phyloP scores from a whole-genome alignment of 2,329 filamentous ascomycete species.

The Colletotrichum lini region DNA sequence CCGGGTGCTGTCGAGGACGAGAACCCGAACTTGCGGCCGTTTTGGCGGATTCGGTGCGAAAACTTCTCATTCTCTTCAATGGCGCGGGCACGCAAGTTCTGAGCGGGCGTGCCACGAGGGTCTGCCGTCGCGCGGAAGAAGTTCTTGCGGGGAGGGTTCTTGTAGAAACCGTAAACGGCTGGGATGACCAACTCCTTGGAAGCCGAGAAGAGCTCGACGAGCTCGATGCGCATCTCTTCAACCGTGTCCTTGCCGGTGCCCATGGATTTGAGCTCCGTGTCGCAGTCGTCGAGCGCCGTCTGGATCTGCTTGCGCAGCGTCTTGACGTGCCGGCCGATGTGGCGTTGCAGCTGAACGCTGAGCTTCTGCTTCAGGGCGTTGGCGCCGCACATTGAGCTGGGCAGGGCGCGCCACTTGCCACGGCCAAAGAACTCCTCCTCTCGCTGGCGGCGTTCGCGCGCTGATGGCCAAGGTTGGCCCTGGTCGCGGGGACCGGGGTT shows the following conservation, averaged over 20 bases:
- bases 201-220: slow-evolving; percentile 66
- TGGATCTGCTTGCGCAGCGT: slow-evolving; percentile 66
- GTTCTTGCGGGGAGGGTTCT: slow-evolving; percentile 66
- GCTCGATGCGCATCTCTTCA: slow-evolving; percentile 68
- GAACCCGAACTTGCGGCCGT: slow-evolving; percentile 65
- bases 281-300: slow-evolving; percentile 63
- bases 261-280: slow-evolving; percentile 64
- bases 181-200: slow-evolving; percentile 69
- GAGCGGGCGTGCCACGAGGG: slow-evolving; percentile 65
- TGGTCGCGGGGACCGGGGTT: slow-evolving; percentile 62
- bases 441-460: slow-evolving; percentile 57
- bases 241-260: slow-evolving; percentile 66
- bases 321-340: slow-evolving; percentile 67
- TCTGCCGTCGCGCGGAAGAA: slow-evolving; percentile 66
- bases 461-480: slow-evolving; percentile 60
- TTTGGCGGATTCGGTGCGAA: slow-evolving; percentile 62
- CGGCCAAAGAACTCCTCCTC: slow-evolving; percentile 65
- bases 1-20: slow-evolving; percentile 44
- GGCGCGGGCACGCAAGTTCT: slow-evolving; percentile 66
- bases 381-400: slow-evolving; percentile 63
- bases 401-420: slow-evolving; percentile 64
- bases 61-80: slow-evolving; percentile 68
- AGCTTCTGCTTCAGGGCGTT: slow-evolving; percentile 63
- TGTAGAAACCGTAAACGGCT: slow-evolving; percentile 69
- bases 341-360: slow-evolving; percentile 64